Percentiles rank a stretch among this genome's conserved stretches.
phyloP scores from a whole-genome alignment of 192 early-diverging fungal species.

The Chytriomyces confervae region DNA sequence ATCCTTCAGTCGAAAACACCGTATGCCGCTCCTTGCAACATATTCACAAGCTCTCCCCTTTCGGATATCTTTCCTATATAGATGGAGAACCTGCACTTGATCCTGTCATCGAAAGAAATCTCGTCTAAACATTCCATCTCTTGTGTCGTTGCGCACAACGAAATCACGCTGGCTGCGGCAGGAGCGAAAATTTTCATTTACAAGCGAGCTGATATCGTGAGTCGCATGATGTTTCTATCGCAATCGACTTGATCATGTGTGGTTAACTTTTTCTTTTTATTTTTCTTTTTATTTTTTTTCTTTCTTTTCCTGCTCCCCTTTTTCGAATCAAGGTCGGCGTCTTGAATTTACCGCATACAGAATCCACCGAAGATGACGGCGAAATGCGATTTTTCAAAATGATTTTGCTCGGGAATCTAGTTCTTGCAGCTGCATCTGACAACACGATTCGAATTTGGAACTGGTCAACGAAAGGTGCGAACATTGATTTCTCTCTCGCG shows the following conservation, averaged over 20 bases:
- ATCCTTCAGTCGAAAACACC: background rate
- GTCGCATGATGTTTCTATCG: conserved; percentile 30
- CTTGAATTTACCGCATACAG: background rate
- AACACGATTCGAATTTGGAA: conserved; percentile 83
- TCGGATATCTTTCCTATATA: background rate
- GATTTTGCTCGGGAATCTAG: conserved; percentile 74
- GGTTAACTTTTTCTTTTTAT: no score
- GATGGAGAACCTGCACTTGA: conserved; percentile 29
- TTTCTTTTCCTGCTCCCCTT: background rate
- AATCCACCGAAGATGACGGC: background rate
- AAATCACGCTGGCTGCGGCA: conserved; percentile 77
- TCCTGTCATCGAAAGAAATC: conserved; percentile 32
- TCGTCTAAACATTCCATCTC: conserved; percentile 12
- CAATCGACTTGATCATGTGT: no score
- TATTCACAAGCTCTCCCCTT: conserved; percentile 67
- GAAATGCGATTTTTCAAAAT: conserved; percentile 59
- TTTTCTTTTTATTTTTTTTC: no score
- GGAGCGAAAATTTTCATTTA: conserved; percentile 66
- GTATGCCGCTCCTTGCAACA: conserved; percentile 10
- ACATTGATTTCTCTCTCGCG: background rate
- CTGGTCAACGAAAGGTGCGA: conserved; percentile 66
- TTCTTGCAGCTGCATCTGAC: conserved; percentile 80
- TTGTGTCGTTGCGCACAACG: conserved; percentile 65
- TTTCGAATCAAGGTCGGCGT: conserved; percentile 35
- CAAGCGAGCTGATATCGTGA: conserved; percentile 73